phyloP scores from a whole-genome alignment of 257 asterid species.

The Solanum bulbocastanum region DNA sequence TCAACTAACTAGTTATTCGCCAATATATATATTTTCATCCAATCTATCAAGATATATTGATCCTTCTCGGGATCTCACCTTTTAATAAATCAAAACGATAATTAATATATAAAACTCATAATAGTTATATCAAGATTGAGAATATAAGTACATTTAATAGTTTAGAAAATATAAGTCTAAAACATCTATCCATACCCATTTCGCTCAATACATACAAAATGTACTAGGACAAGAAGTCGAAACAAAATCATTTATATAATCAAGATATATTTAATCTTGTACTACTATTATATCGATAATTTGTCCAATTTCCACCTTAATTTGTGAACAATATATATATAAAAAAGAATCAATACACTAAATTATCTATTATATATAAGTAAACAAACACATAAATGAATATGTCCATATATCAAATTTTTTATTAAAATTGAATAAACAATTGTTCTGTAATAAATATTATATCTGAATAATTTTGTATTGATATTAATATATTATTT shows the following conservation, averaged over 20 bases:
- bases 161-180: neutral
- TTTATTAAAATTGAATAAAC: no score
- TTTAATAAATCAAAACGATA: neutral
- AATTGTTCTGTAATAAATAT: no score
- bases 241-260: neutral
- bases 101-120: no score
- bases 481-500: no score
- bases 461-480: no score
- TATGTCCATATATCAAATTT: no score
- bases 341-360: no score
- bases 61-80: neutral
- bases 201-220: no score
- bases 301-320: neutral
- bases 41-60: neutral
- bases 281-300: neutral
- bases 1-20: neutral
- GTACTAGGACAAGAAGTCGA: neutral
- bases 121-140: neutral
- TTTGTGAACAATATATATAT: no score
- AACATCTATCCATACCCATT: neutral
- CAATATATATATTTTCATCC: neutral
- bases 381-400: neutral
- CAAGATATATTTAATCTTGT: no score
- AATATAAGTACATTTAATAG: no score
- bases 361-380: no score